A percentile compares a stretch with the other conserved stretches of the same genome.
These are phyloP conservation scores for Thuja plicata DNA, from an alignment of 83 land plant species.

Conservation along the genomic window DNA sequence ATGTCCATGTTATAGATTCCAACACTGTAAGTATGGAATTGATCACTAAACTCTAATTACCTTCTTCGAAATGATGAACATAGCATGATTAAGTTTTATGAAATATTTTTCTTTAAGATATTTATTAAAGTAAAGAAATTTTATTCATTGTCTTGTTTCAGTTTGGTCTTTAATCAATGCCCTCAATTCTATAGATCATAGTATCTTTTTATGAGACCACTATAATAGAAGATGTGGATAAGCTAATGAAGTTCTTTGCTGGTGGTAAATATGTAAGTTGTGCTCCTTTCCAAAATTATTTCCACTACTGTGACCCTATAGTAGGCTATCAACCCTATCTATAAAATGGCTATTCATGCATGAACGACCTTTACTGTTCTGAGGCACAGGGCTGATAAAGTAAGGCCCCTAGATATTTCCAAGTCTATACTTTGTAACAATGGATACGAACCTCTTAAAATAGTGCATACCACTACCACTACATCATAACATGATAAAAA, in stretches of 20 bases:
- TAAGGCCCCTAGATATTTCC: too few species aligned
- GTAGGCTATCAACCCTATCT: too few species aligned
- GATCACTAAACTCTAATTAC: background rate
- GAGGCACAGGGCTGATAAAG: too few species aligned
- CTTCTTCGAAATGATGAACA: background rate
- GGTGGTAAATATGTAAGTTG: constrained; percentile 73
- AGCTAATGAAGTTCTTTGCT: constrained; percentile 75
- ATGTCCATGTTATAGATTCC: constrained; percentile 69
- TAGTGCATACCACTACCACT: too few species aligned
- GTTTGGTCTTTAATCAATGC: background rate
- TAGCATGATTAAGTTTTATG: background rate
- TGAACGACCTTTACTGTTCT: too few species aligned
- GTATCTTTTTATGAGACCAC: constrained; percentile 97
- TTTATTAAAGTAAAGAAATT: background rate
- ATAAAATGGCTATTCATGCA: too few species aligned
- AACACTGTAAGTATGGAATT: constrained; percentile 57
- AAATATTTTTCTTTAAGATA: background rate
- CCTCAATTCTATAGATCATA: constrained; percentile 62
- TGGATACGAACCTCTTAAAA: too few species aligned
- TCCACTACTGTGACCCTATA: too few species aligned
- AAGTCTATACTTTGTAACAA: too few species aligned
- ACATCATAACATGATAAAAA: too few species aligned
- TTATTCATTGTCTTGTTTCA: background rate
- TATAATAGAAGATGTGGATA: constrained; percentile 87
- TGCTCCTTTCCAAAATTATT: background rate